Evolutionary conservation across 2,329 filamentous ascomycete species (phyloP).

Genomic region (Zalaria obscura): DNA sequence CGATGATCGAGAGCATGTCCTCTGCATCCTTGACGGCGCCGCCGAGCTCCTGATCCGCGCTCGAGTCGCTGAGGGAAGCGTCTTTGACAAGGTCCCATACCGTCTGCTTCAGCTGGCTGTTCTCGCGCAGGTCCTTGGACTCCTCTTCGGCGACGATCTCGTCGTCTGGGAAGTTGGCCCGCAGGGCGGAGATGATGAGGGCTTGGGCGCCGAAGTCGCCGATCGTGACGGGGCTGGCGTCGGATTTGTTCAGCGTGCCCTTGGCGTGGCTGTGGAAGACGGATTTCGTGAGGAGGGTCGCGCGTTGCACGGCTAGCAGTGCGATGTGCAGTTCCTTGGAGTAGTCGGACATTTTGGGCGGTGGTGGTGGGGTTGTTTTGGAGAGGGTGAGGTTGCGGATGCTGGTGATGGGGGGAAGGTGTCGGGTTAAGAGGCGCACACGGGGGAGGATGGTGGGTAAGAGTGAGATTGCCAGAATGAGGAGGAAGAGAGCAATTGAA

Average conservation of each 20-base stretch:
- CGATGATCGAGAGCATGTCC: conserved; percentile 45
- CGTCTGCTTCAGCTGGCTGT: conserved; percentile 53
- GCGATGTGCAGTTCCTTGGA: conserved; percentile 68
- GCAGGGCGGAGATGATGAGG: conserved; percentile 82
- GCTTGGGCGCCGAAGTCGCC: conserved; percentile 97
- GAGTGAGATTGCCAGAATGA: conserved; percentile 28
- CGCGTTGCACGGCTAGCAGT: conserved; percentile 78
- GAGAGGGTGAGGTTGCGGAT: conserved; percentile 4
- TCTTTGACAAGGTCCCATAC: conserved; percentile 75
- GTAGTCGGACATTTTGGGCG: conserved; percentile 41
- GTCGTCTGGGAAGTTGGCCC: conserved; percentile 78
- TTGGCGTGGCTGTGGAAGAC: conserved; percentile 84
- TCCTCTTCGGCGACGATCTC: conserved; percentile 94
- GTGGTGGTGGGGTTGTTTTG: conserved; percentile 12
- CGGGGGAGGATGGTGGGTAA: conserved; percentile 26
- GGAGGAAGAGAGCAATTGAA: conserved; percentile 8
- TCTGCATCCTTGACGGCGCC: conserved; percentile 53
- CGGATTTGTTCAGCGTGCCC: conserved; percentile 85
- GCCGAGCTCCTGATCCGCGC: conserved; percentile 54
- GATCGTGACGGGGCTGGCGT: conserved; percentile 93
- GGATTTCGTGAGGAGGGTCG: conserved; percentile 58
- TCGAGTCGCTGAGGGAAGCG: conserved; percentile 52
- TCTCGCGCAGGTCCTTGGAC: conserved; percentile 60
- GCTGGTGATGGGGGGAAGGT: conserved; percentile 10
- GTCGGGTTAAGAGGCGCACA: conserved; percentile 23